Conservation (phyloP, 169 alveolate genomes). For the Plasmodium relictum region DNA sequence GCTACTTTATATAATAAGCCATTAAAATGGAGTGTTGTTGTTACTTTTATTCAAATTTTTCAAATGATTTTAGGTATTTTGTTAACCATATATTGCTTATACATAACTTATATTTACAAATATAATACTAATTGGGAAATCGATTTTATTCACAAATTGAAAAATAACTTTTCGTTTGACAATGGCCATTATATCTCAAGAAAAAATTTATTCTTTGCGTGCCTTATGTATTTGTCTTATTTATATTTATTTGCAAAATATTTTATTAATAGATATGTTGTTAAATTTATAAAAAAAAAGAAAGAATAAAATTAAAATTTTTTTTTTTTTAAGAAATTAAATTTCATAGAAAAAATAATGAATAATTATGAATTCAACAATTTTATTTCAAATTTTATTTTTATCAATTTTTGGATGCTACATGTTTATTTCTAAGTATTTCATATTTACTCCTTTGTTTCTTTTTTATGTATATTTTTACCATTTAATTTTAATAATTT, state of each 20-base stretch:
- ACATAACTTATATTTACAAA: slow-evolving; percentile 45
- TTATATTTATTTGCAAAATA: slow-evolving; percentile 72
- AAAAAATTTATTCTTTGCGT: slow-evolving; percentile 74
- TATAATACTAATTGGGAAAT: slow-evolving; percentile 54
- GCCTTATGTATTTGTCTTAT: slow-evolving; percentile 80
- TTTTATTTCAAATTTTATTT: too few species aligned
- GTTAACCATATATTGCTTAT: slow-evolving; percentile 59
- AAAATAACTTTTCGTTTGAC: slow-evolving; percentile 51
- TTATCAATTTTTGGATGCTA: too few species aligned
- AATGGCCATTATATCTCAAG: slow-evolving; percentile 76
- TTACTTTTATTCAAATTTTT: slow-evolving; percentile 84
- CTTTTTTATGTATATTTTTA: too few species aligned
- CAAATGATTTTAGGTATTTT: slow-evolving; percentile 87
- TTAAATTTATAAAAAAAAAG: not conserved
- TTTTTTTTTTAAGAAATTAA: too few species aligned
- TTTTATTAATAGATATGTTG: slow-evolving; percentile 69
- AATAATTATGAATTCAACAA: too few species aligned
- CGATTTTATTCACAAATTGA: slow-evolving; percentile 2
- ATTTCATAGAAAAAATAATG: too few species aligned
- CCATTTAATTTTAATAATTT: too few species aligned
- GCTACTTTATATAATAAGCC: slow-evolving; percentile 81
- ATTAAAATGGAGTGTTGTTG: slow-evolving; percentile 85
- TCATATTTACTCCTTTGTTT: too few species aligned
- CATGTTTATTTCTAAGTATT: too few species aligned
- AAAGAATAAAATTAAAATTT: not conserved